These are phyloP conservation scores for Aspergillus sclerotioniger DNA, from an alignment of 495 filamentous ascomycete genomes.

Conservation along the genomic window DNA sequence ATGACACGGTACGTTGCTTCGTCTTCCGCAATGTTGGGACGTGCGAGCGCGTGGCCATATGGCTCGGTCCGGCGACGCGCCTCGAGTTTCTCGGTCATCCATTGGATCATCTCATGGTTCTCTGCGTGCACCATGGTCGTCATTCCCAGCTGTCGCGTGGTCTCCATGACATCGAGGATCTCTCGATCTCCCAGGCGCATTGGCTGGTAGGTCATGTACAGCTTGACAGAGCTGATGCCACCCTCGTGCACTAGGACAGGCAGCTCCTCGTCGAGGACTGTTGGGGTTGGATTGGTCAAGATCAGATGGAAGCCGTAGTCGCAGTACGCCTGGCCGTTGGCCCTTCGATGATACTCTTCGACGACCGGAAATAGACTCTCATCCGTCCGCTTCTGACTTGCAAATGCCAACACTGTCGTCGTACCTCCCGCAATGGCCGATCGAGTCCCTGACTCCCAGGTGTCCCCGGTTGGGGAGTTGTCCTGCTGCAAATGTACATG, in stretches of 20 bases:
- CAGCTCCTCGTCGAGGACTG: constrained; percentile 46
- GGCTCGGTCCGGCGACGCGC: constrained; percentile 44
- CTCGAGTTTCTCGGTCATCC: constrained; percentile 49
- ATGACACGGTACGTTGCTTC: too few relatives aligned
- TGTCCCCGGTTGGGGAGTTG: constrained; percentile 47
- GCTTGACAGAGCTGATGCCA: constrained; percentile 56
- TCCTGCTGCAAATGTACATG: not conserved
- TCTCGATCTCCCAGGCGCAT: constrained; percentile 55
- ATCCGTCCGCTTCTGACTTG: constrained; percentile 50
- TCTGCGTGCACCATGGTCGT: constrained; percentile 64
- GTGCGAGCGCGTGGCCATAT: constrained; percentile 52
- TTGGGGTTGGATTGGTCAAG: constrained; percentile 48
- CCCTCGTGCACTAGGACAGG: constrained; percentile 36
- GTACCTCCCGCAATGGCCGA: constrained; percentile 60
- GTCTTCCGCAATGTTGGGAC: constrained; percentile 32
- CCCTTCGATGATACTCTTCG: constrained; percentile 44
- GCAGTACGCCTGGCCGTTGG: constrained; percentile 48
- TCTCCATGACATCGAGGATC: constrained; percentile 54
- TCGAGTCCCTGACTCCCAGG: constrained; percentile 47
- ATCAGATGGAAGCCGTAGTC: constrained; percentile 65
- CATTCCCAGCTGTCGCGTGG: constrained; percentile 45
- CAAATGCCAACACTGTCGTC: constrained; percentile 60
- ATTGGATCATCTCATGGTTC: constrained; percentile 54
- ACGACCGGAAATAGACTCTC: constrained; percentile 49
- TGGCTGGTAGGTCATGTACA: constrained; percentile 64